Base-by-base conservation (phyloP, 2,329 filamentous ascomycete genomes). In the Bipolaris oryzae region DNA sequence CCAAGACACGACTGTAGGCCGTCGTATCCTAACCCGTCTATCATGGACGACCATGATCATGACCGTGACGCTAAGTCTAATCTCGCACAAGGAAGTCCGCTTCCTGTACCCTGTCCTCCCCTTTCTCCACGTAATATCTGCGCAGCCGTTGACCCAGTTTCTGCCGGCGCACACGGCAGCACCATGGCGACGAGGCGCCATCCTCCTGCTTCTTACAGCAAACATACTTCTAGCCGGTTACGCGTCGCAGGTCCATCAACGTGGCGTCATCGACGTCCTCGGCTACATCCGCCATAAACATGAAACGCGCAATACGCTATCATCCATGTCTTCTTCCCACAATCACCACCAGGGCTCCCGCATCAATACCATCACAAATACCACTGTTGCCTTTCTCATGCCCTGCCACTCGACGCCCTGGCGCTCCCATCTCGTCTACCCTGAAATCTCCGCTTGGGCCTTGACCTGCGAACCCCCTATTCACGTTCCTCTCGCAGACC, bases 341-440 rank as follows among this genome's bases (percentile, higher is more conserved):
- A n/a, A n/a, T n/a, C 38, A 43, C 50, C 9, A 45, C 39, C 25
- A 28, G 25, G 25, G 25, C 25, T 28, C 25, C 25, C 7, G 9
- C 25, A 28, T 9, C 25, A 28, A 28, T 9, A 28, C 7, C 28
- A 42, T 46, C 13, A 34, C 49, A 28, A 62, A 66, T 25, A 82
- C 84, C 25, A 84, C 84, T 3, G 80, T 88, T 33, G 89, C 89
- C 18, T 97, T 98, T 78, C 83, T 99, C 21, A 96, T 93, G 84
- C 95, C 95, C 9, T 99, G 95, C 78, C 95, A 99, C 80, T 91
- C 90, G 63, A 98, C 94, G 0, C 94, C 95, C 2, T 98, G 95
- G 94, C 89, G 93, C 68, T 92, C 89, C 15, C 90, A 96, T 70
- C 84, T 98, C 37, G 82, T 96, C 58, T 85, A 95, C 70, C 85